Base-by-base conservation (phyloP, 192 early-diverging fungal species). In the Podila epicladia region DNA sequence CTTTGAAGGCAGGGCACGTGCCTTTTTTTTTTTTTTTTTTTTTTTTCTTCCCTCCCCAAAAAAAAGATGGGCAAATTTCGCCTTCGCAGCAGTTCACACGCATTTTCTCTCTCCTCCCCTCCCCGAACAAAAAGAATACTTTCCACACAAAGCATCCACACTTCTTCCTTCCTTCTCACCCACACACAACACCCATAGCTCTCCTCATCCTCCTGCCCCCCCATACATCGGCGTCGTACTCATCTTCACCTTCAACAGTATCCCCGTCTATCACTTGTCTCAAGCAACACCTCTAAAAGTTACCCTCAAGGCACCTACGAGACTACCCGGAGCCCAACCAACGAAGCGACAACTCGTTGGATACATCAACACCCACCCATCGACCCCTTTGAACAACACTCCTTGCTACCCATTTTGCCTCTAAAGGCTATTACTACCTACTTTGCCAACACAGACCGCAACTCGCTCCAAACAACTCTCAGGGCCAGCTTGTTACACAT, bases 1-100 rank as follows among this genome's bases (percentile, higher is more conserved):
- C 35, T 9, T 9, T 8, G 35, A 37, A 15, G 35, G 41, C 41
- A 45, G 41, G 41, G 41, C 41, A 45, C 41, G 41, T 45, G 41
- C 57, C 3, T 64, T 41, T 17, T 48, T 64, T 33, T 62, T 26
- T 22, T 64, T 62, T 8, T 64, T 41, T 17, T 49, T 64, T 33
- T 62, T 24, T 22, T 64, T 62, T n/a, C n/a, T n/a, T n/a, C n/a
- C n/a, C n/a, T n/a, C n/a, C n/a, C n/a, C n/a, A n/a, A 29, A 29
- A 29, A 29, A 3, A 26, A 22, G n/a, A 35, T 48, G 35, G 35
- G n/a, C 15, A 38, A 28, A 38, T 9, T 51, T 24, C 9, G 9
- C 29, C 20, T 53, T 66, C 20, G 20, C 26, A 22, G 37, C 22
- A 13, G 13, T 19, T 60, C 53, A 17, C 58, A 5, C 58, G n/a